Evolutionary conservation across 163 green algal species (phyloP), one percentile per base, ranked within the genome.

Genomic region (Coccomyxa subellipsoidea): DNA sequence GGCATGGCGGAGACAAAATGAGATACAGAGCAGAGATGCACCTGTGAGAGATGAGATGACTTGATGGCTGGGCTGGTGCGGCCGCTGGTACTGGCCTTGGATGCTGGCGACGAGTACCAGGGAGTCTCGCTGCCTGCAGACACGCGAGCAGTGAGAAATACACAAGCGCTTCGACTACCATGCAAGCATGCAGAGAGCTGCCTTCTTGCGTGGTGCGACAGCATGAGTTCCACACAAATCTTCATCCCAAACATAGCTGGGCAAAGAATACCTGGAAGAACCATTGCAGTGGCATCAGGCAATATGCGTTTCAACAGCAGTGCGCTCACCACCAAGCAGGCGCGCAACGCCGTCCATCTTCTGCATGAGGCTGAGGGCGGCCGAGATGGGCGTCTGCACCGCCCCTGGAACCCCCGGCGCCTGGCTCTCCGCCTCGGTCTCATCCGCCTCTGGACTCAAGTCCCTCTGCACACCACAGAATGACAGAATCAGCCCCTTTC

Each of bases 281-380:
- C n/a, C n/a, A n/a, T n/a, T n/a, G n/a, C n/a, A n/a, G n/a, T n/a
- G n/a, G n/a, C n/a, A n/a, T n/a, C n/a, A n/a, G n/a, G n/a, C n/a
- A n/a, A n/a, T n/a, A n/a, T n/a, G n/a, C n/a, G n/a, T n/a, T n/a
- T n/a, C n/a, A n/a, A n/a, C n/a, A n/a, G n/a, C n/a, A n/a, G n/a
- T n/a, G n/a, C n/a, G n/a, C 36, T 27, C 32, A 76, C 18, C 34
- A 31, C 31, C 54, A 35, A 91, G 34, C 80, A 92, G 76, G 90
- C 92, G 27, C 82, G 89, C 27, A 37, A 86, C 25, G 76, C 77
- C 54, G 85, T 93, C 75, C 87, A 92, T 38, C 32, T 38, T 47
- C 32, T 77, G 70, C 32, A 47, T 47, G 32, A 77, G 70, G 70
- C 70, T 39, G 27, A 47, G 70, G 32, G 70, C 70, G 8, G 70